phyloP scores from a whole-genome alignment of 768 basidiomycete genomes.

The Nidularia sp. region DNA sequence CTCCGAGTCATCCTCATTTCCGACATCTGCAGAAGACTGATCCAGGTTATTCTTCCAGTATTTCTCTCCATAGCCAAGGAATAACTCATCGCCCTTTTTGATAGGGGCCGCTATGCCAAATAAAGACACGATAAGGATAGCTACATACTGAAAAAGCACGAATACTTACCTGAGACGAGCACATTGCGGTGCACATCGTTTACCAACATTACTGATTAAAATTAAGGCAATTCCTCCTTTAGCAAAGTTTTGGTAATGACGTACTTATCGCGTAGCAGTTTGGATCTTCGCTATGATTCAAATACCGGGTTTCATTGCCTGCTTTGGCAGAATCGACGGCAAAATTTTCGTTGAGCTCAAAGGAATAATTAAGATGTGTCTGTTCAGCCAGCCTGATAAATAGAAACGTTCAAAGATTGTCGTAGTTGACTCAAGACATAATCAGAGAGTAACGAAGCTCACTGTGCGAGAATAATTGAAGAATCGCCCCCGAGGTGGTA shows the following conservation, averaged over 20 bases:
- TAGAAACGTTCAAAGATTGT: background rate
- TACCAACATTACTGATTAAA: constrained; percentile 4
- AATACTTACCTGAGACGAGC: constrained; percentile 6
- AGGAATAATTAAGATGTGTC: constrained; percentile 7
- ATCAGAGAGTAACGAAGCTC: background rate
- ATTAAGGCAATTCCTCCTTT: too few species aligned
- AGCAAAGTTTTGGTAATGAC: background rate
- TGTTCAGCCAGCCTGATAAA: constrained; percentile 1
- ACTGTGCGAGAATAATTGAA: constrained; percentile 3
- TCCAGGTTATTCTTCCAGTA: background rate
- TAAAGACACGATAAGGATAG: background rate
- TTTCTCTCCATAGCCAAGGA: constrained; percentile 10
- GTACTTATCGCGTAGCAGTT: constrained; percentile 5
- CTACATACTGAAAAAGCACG: too few species aligned
- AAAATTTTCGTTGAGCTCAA: constrained; percentile 8
- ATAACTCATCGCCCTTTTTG: constrained; percentile 8
- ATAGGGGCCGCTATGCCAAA: constrained; percentile 5
- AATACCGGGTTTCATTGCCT: constrained; percentile 8
- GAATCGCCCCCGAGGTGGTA: background rate
- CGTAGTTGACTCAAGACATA: background rate
- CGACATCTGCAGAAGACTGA: too few species aligned
- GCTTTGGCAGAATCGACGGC: constrained; percentile 2
- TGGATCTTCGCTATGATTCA: constrained; percentile 5
- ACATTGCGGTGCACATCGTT: constrained; percentile 9
- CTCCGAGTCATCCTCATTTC: too few species aligned